Percentiles rank a stretch among this genome's conserved stretches.
Conservation (phyloP, 2,329 filamentous ascomycete species). For the Pezicula neosporulosa region DNA sequence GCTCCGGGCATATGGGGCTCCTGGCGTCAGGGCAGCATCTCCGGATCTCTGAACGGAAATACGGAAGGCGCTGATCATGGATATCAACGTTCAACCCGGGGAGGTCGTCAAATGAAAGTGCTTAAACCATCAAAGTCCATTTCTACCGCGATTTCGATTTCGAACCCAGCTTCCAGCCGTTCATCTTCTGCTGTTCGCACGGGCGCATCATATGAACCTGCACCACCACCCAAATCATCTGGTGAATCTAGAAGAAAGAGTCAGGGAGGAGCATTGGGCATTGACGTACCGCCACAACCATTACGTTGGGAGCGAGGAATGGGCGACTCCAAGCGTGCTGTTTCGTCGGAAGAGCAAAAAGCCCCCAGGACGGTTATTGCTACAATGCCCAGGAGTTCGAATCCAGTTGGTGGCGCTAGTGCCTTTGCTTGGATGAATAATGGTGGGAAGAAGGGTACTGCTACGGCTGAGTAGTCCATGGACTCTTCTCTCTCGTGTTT, state of each 20-base stretch:
- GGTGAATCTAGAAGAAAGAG: conserved; percentile 53
- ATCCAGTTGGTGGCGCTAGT: conserved; percentile 87
- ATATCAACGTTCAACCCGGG: conserved; percentile 66
- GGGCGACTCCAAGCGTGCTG: conserved; percentile 46
- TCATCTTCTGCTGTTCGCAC: conserved; percentile 41
- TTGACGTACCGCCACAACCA: conserved; percentile 10
- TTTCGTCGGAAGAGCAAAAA: conserved; percentile 30
- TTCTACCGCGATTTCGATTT: conserved; percentile 46
- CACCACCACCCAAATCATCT: conserved; percentile 36
- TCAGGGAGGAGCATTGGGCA: conserved; percentile 35
- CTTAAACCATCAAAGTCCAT: conserved; percentile 72
- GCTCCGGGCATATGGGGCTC: conserved; percentile 64
- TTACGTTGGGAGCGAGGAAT: conserved; percentile 3
- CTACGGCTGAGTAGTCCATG: conserved; percentile 8
- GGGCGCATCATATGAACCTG: conserved; percentile 49
- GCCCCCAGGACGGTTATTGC: conserved; percentile 11
- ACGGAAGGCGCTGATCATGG: conserved; percentile 27
- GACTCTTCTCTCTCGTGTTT: no score
- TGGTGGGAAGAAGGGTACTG: conserved; percentile 25
- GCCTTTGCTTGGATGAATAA: conserved; percentile 88
- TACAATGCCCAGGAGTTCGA: conserved; percentile 55
- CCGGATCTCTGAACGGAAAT: not conserved
- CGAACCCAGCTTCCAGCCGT: conserved; percentile 20
- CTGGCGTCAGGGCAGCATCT: conserved; percentile 56
- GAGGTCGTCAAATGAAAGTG: conserved; percentile 80